phyloP scores from a whole-genome alignment of 2,329 filamentous ascomycete genomes.

The Claviceps monticola region DNA sequence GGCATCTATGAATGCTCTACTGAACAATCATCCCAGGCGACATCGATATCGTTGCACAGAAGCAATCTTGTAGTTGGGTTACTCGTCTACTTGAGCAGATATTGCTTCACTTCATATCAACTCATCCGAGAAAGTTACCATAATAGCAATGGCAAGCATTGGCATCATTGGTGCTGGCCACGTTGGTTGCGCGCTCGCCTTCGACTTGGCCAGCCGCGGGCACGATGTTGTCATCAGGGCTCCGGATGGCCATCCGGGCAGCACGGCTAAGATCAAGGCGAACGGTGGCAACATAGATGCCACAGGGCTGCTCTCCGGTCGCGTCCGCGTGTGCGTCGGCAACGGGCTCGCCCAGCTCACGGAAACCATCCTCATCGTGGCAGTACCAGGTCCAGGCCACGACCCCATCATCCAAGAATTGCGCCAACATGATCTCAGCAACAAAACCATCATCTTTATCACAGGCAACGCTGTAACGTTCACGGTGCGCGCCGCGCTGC shows the following conservation, averaged over 20 bases:
- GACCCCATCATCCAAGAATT: not conserved
- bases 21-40: too few relatives aligned
- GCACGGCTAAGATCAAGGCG: not conserved
- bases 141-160: not conserved
- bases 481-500: not conserved
- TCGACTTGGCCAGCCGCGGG: slow-evolving; percentile 4
- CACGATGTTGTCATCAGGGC: slow-evolving; percentile 3
- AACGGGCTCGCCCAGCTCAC: not conserved
- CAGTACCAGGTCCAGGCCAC: not conserved
- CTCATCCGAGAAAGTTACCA: not conserved
- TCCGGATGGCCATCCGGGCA: slow-evolving; percentile 2
- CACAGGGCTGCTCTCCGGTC: not conserved
- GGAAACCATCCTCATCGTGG: not conserved
- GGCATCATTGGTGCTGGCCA: slow-evolving; percentile 8
- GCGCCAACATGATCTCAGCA: not conserved
- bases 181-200: slow-evolving; percentile 7
- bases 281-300: not conserved
- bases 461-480: not conserved
- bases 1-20: too few relatives aligned
- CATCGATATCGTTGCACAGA: too few relatives aligned
- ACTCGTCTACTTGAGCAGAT: too few relatives aligned
- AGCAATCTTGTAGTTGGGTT: too few relatives aligned
- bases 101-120: not conserved
- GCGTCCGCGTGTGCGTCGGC: not conserved
- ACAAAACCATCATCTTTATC: not conserved